Evolutionary conservation across 164 flowering plant genomes (phyloP).

Genomic region (Cinnamomum chago): DNA sequence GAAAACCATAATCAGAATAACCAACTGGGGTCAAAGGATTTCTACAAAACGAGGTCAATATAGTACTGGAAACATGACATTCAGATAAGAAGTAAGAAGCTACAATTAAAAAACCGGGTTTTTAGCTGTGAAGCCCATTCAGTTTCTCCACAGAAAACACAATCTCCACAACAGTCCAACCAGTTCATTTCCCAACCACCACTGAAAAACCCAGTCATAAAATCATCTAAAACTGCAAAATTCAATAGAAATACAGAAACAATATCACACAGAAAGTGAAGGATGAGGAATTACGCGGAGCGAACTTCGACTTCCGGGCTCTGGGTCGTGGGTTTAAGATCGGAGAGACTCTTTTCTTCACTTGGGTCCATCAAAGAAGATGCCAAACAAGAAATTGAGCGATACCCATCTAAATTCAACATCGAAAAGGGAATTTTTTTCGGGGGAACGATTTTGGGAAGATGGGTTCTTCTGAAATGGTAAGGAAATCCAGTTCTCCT

Average conservation of each 20-base stretch:
- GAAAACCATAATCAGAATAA: no score
- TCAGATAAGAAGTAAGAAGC: not conserved
- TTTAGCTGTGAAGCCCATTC: not conserved
- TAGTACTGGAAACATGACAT: not conserved
- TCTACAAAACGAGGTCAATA: not conserved
- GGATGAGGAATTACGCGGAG: slow-evolving; percentile 17
- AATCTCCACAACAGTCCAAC: not conserved
- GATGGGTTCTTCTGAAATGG: slow-evolving; percentile 5
- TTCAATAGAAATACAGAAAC: not conserved
- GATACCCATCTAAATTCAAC: slow-evolving; percentile 19
- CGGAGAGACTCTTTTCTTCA: slow-evolving; percentile 8
- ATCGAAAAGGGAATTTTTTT: slow-evolving; percentile 5
- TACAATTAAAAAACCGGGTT: no score
- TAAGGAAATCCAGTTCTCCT: slow-evolving; percentile 1
- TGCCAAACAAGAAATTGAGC: slow-evolving; percentile 13
- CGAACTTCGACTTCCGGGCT: slow-evolving; percentile 22
- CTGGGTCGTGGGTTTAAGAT: not conserved
- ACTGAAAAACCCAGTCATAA: not conserved
- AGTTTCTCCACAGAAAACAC: not conserved
- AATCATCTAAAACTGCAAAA: not conserved
- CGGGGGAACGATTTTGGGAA: slow-evolving; percentile 8
- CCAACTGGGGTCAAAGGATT: no score
- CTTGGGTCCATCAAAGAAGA: slow-evolving; percentile 17
- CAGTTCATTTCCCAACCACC: not conserved
- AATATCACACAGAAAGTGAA: not conserved